A percentile compares a stretch with the other conserved stretches of the same genome.
Conservation (phyloP, 495 filamentous ascomycete genomes). For the Xylaria sp. region DNA sequence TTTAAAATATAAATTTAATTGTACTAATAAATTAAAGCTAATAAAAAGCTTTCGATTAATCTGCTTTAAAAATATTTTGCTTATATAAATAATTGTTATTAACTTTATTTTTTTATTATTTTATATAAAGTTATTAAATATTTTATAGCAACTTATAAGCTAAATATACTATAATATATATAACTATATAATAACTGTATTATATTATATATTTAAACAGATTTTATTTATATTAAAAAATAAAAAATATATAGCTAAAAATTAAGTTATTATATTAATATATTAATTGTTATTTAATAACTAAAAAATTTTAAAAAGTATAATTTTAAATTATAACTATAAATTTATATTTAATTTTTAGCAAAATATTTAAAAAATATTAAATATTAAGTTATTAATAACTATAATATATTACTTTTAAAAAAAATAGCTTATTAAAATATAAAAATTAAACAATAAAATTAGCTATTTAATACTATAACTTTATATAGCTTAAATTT, state of each 20-base stretch:
- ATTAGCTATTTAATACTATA: no score
- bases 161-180: background rate
- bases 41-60: background rate
- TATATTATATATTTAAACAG: background rate
- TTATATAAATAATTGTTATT: background rate
- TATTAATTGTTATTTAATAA: background rate
- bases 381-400: conserved; percentile 8
- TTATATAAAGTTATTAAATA: background rate
- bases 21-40: background rate
- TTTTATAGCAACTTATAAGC: background rate
- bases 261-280: background rate
- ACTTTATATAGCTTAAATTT: no score
- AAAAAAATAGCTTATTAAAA: no score
- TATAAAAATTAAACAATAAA: no score
- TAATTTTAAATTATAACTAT: background rate
- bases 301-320: background rate
- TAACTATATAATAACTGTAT: background rate
- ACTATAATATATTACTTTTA: conserved; percentile 5
- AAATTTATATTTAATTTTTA: background rate
- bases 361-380: no score
- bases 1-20: background rate
- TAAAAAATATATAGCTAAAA: background rate
- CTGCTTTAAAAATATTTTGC: background rate
- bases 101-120: background rate
- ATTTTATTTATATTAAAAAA: background rate